Evolutionary conservation across 2,329 filamentous ascomycete species (phyloP), one percentile per base, ranked within the genome.

Genomic region (Gremmenia infestans): DNA sequence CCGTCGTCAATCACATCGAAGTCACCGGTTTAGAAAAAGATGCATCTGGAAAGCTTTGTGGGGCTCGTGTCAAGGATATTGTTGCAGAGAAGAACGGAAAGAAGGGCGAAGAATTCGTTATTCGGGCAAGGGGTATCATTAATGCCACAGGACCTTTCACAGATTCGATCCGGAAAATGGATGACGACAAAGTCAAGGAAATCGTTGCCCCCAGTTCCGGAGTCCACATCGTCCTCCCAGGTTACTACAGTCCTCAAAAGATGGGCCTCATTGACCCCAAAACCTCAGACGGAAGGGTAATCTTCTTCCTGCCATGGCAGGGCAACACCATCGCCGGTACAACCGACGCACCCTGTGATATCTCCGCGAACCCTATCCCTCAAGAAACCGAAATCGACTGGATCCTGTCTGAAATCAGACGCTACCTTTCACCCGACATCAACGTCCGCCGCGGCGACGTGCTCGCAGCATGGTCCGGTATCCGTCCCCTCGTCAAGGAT

Each of bases 251-350:
- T 65, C 90, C 90, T 45, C 81, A 85, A 19, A 87, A 91, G 68
- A 94, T 95, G 89, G 91, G 91, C 59, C 78, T 95, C 42, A 89
- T 95, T 65, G 91, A 96, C 67, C 90, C 91, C 5, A 84, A 85
- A 42, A 94, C 91, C 2, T 95, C 90, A 1, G 91, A 95, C 68
- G 91, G 91, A 19, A 83, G 91, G 70, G 91, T 95, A 50, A 93
- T 95, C 68, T 95, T 95, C 82, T 95, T 96, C 79, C 79, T 95
- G 42, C 91, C 91, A 22, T 95, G 91, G 91, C 90, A 95, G 74
- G 90, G 90, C 49, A 94, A 94, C 74, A 95, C 90, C 14, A 94
- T 95, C 68, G 91, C 90, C 47, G 91, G 91, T 59, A 95, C 91
- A 5, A 95, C 90, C 7, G 91, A 95, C 69, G 86, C 88, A 40